Evolutionary conservation across 1,284 basidiomycete genomes (phyloP).

Genomic region (Schizophyllum commune): DNA sequence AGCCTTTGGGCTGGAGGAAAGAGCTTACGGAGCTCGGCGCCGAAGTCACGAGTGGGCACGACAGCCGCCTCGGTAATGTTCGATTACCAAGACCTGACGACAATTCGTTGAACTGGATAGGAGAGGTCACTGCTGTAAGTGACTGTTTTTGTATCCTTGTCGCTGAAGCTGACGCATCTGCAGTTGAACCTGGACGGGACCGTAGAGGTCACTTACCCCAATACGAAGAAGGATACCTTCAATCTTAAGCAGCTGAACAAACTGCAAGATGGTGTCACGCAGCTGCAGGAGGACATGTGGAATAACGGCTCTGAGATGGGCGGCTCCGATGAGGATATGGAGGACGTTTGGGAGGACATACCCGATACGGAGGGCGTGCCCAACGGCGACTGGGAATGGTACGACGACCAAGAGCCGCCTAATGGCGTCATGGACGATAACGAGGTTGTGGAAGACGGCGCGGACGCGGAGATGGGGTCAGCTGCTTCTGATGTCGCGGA

Average conservation of each 20-base stretch:
- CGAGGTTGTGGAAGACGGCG: neutral
- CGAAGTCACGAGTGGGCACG: constrained; percentile 35
- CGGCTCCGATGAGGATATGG: constrained; percentile 26
- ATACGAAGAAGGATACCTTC: constrained; percentile 37
- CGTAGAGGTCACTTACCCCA: constrained; percentile 59
- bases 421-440: constrained; percentile 5
- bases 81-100: constrained; percentile 45
- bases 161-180: constrained; percentile 1
- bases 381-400: constrained; percentile 33
- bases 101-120: constrained; percentile 56
- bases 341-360: neutral
- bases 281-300: constrained; percentile 68
- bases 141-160: constrained; percentile 7
- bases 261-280: constrained; percentile 66
- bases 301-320: constrained; percentile 42
- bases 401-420: constrained; percentile 18
- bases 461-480: constrained; percentile 31
- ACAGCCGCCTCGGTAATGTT: constrained; percentile 17
- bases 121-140: constrained; percentile 70
- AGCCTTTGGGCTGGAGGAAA: constrained; percentile 58
- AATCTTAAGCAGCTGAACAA: constrained; percentile 62
- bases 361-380: constrained; percentile 16
- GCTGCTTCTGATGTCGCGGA: constrained; percentile 15
- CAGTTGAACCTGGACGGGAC: constrained; percentile 67
- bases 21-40: constrained; percentile 60